Base-by-base conservation (phyloP, 768 basidiomycete species). In the Lanmaoa pseudosensibilis region DNA sequence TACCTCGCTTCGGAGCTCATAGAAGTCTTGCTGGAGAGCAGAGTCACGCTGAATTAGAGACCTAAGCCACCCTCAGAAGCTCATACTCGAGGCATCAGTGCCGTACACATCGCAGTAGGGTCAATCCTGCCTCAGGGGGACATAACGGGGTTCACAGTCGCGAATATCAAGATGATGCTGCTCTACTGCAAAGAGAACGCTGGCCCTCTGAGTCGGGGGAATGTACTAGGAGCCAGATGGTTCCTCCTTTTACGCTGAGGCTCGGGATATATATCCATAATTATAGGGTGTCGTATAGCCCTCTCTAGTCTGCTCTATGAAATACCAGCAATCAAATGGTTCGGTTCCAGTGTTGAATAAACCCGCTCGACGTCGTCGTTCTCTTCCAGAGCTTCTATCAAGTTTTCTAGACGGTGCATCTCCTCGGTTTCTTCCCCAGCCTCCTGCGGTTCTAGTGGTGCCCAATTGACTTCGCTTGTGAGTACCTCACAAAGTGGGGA, bases 311-410 rank as follows among this genome's bases (percentile, higher is more conserved):
- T 62, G 50, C 46, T 57, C 60, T 66, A 65, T 50, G 50, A 48
- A 46, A 46, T 43, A 58, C 61, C 61, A 53, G 59, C 68, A 33
- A 71, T 51, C 21, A 73, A 50, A 56, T 43, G 52, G 36, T 67
- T 70, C 27, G 60, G 56, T 40, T 79, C 79, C 51, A 78, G 56
- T 25, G 78, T 83, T 44, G 84, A 85, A 74, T 81, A 86, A 25
- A 88, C 82, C 54, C 77, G 77, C 54, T 82, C 70, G 13, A 80
- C 80, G 64, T 88, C 87, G 51, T 81, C 82, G 56, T 82, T 73
- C 23, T 74, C 80, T 67, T 85, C 83, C 48, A 88, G 67, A 5
- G 75, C 78, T 41, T 80, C 76, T 19, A 85, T 70, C 21, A 88
- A 71, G 12, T 67, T 65, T 33, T 74, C 72, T 9, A 87, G 65